Base-by-base conservation (phyloP, 129 eudicot genomes). In the Tanacetum coccineum region DNA sequence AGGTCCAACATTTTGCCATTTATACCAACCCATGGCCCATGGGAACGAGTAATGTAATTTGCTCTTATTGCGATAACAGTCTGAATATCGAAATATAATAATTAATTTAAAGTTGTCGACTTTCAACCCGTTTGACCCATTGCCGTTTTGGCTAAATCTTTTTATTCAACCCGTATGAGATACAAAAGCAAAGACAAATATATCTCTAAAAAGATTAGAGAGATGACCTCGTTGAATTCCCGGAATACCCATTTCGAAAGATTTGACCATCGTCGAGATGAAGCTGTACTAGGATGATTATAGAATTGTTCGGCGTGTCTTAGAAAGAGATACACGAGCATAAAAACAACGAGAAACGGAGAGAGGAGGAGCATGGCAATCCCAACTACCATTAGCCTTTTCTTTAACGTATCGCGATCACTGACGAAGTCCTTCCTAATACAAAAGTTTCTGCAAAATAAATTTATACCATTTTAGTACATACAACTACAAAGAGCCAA, bases 281-380 rank as follows among this genome's bases (percentile, higher is more conserved):
- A 87, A 30, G 97, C 96, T 4, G 88, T 81, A 62, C 96, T 87
- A 19, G 97, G 97, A 74, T 91, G 96, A 64, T 87, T 79, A 58
- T 91, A 91, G 63, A 91, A 87, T 46, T 91, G 96, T 74, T 87
- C 96, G 12, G 97, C 96, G 47, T 91, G 97, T 74, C 89, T 81
- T 80, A 91, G 73, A 82, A 91, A 91, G 71, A 87, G 96, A 84
- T 85, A 87, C 12, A 87, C 96, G 73, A 91, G 82, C 90, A 91
- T 87, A 77, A 87, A 91, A 46, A 87, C 85, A 36, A 91, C 85
- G 58, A 85, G 80, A 73, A 85, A 91, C 2, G 97, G 96, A 70
- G 97, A 91, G 30, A 91, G 90, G 9, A 91, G 84, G 57, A 91
- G 86, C 96, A 87, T 78, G 5, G 70, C 83, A 30, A 87, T 42